Evolutionary conservation across 2,329 filamentous ascomycete genomes (phyloP).

Genomic region (Aurifilum marmelostoma): DNA sequence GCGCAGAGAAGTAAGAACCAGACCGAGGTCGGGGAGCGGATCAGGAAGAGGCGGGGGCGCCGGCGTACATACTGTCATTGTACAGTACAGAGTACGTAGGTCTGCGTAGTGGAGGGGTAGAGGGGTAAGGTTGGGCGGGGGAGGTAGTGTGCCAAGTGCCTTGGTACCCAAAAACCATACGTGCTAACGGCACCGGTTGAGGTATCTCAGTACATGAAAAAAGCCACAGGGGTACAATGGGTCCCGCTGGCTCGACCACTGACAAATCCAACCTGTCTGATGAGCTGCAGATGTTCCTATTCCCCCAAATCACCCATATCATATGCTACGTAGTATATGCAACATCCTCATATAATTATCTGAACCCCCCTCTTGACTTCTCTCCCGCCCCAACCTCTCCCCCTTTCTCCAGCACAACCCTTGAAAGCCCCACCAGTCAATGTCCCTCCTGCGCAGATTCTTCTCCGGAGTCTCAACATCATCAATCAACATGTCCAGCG

Average conservation of each 20-base stretch:
- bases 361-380: too few species aligned
- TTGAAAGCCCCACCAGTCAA: constrained; percentile 38
- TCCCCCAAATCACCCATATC: background rate
- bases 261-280: background rate
- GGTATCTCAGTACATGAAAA: background rate
- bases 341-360: background rate
- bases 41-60: too few species aligned
- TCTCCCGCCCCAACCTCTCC: constrained; percentile 1
- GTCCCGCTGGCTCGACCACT: background rate
- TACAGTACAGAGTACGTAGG: too few species aligned
- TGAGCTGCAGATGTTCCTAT: background rate
- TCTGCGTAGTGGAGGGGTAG: background rate
- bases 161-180: background rate
- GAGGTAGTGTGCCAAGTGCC: background rate
- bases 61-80: too few species aligned
- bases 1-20: background rate
- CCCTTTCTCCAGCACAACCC: constrained; percentile 23
- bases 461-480: constrained; percentile 60
- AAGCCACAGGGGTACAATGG: background rate
- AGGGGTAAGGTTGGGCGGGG: background rate
- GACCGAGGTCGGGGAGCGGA: background rate
- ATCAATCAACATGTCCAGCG: constrained; percentile 76
- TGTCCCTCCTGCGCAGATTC: constrained; percentile 73
- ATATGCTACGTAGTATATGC: background rate
- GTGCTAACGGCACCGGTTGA: background rate